A percentile compares a stretch with the other conserved stretches of the same genome.
These are phyloP conservation scores for Aspergillus biplanus DNA, from an alignment of 495 filamentous ascomycete species.

Conservation along the genomic window DNA sequence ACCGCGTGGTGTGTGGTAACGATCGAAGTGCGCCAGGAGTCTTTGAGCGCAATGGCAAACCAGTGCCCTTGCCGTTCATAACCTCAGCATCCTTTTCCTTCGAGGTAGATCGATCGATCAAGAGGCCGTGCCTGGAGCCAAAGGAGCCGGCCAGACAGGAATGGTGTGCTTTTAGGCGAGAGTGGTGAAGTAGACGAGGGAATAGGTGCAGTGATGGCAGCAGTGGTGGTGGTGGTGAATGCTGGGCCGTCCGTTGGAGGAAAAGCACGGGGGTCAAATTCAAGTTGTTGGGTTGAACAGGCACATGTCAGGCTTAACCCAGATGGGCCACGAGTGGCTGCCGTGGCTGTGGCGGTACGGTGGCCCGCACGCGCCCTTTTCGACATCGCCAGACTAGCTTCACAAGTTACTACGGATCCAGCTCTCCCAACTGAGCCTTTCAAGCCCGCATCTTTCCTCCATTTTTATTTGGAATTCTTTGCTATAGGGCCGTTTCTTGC, in stretches of 20 bases:
- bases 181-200: constrained; percentile 16
- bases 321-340: constrained; percentile 19
- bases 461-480: too few relatives aligned
- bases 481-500: too few relatives aligned
- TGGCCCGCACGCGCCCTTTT: constrained; percentile 26
- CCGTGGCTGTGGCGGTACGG: constrained; percentile 23
- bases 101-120: constrained; percentile 19
- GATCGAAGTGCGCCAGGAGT: constrained; percentile 46
- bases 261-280: constrained; percentile 28
- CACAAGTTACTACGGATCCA: too few relatives aligned
- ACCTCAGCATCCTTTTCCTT: constrained; percentile 49
- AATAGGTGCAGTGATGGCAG: constrained; percentile 10
- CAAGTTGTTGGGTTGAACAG: constrained; percentile 29
- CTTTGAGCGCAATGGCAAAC: constrained; percentile 51
- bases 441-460: too few relatives aligned
- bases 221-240: constrained; percentile 16
- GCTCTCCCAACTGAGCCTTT: too few relatives aligned
- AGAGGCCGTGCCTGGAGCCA: constrained; percentile 20
- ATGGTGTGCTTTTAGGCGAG: constrained; percentile 12
- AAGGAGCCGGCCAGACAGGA: constrained; percentile 21
- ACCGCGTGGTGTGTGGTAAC: constrained; percentile 28
- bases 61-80: constrained; percentile 53
- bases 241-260: constrained; percentile 16
- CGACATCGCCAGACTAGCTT: neutral
- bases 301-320: constrained; percentile 35